Conservation (phyloP, 2,329 filamentous ascomycete genomes). For the Cercospora sesami region DNA sequence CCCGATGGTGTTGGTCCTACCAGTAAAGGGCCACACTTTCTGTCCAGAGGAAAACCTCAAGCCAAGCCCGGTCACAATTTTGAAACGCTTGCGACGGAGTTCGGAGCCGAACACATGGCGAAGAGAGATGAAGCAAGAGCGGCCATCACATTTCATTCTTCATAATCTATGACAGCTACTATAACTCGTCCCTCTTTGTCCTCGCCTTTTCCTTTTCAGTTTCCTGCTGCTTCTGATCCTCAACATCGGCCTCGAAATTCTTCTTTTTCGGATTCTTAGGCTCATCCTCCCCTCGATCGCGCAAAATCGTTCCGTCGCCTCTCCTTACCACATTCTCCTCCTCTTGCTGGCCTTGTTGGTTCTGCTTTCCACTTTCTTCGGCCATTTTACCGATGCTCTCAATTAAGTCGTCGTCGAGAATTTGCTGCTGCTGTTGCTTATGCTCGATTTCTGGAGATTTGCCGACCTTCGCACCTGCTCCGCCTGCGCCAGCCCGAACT, state of each 20-base stretch:
- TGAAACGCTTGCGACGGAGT: neutral
- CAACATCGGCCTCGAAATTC: conserved; percentile 57
- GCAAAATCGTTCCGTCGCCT: conserved; percentile 50
- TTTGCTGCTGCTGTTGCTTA: conserved; percentile 27
- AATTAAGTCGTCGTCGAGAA: conserved; percentile 37
- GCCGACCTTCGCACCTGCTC: conserved; percentile 47
- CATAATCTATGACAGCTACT: neutral
- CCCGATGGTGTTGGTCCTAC: too few species aligned
- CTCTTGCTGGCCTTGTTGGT: conserved; percentile 20
- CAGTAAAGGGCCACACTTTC: neutral
- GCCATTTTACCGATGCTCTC: conserved; percentile 49
- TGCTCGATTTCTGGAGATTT: conserved; percentile 7
- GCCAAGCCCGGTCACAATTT: neutral
- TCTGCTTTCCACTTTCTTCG: conserved; percentile 37
- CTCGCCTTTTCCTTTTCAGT: conserved; percentile 17
- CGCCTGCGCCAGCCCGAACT: conserved; percentile 52
- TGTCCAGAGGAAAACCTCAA: neutral
- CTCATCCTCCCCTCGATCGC: conserved; percentile 36
- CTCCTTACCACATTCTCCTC: conserved; percentile 33
- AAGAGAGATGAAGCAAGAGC: neutral
- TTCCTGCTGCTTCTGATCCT: conserved; percentile 36
- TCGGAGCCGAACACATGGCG: neutral
- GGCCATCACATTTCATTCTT: neutral
- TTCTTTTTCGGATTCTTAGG: conserved; percentile 61
- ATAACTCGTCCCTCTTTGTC: conserved; percentile 39